Evolutionary conservation across 148 eudicot species (phyloP).

Genomic region (Beta vulgaris): DNA sequence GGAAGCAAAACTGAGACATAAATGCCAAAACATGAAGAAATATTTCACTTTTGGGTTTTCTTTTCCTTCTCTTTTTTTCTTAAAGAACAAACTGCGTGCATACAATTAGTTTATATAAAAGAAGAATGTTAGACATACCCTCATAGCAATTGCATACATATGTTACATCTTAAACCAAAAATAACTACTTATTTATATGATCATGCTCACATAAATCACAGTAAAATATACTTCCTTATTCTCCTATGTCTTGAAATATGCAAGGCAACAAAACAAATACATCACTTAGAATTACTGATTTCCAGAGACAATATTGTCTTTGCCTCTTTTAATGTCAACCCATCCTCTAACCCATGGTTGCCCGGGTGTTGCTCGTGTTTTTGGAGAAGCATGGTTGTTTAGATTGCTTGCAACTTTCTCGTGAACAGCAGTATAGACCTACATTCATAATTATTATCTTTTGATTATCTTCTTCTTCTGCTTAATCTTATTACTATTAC

Average conservation of each 20-base stretch:
- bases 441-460: slow-evolving; percentile 1
- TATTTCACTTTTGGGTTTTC: neutral
- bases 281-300: slow-evolving; percentile 56
- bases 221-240: slow-evolving; percentile 1
- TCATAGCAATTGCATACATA: neutral
- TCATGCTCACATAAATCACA: neutral
- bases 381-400: slow-evolving; percentile 64
- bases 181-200: neutral
- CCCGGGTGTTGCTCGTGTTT: slow-evolving; percentile 81
- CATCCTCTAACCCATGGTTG: slow-evolving; percentile 97
- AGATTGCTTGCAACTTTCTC: slow-evolving; percentile 64
- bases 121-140: neutral
- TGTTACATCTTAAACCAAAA: slow-evolving; percentile 5
- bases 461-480: no score
- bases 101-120: neutral
- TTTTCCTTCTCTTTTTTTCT: neutral
- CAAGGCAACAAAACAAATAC: slow-evolving; percentile 7
- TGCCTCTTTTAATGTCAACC: slow-evolving; percentile 88
- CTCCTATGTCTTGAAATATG: neutral
- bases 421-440: slow-evolving; percentile 74
- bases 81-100: neutral
- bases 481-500: no score
- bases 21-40: neutral
- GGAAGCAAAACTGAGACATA: neutral
- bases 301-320: slow-evolving; percentile 60